Evolutionary conservation across 352 stramenopile species (phyloP), one percentile per base, ranked within the genome.

Genomic region (Nothophytophthora sp.): DNA sequence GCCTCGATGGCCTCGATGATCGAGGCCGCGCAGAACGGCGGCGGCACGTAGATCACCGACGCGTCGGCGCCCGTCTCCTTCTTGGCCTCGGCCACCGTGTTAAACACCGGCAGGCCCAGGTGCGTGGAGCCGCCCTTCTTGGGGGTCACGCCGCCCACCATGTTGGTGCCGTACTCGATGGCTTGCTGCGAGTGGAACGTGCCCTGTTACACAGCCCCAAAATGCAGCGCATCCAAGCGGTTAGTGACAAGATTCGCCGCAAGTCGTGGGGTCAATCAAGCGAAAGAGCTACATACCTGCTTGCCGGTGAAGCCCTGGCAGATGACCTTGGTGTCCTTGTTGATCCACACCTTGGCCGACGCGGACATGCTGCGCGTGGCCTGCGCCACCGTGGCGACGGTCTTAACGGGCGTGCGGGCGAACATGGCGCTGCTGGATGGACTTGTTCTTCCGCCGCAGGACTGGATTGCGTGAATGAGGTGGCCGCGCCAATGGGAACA

Each of bases 281-380:
- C n/a, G n/a, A n/a, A n/a, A n/a, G n/a, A n/a, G n/a, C 55, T 51
- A 47, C 73, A 30, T 79, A 97, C 90, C 86, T 99, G 96, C 78
- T 99, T 99, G 65, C 98, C 98, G 40, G 98, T 99, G 73, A 99
- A 99, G 43, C 98, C 98, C 79, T 99, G 98, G 71, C 96, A 98
- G 67, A 99, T 99, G 25, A 99, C 97, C 55, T 95, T 96, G 29
- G 97, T 99, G 76, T 99, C 92, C 83, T 99, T 99, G 81, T 99
- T 96, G 51, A 99, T 92, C 97, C 97, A 99, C 37, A 99, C 98
- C 58, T 98, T 98, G 63, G 97, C 97, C 25, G 90, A 98, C n/a
- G 96, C 82, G 40, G 93, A 98, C 85, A 95, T 92, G 60, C 63
- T 66, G 74, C 82, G 85, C 49, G 69, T 65, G 51, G 66, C 65